These are phyloP conservation scores for Trichoderma citrinoviride DNA, from an alignment of 2,329 filamentous ascomycete species.

Conservation along the genomic window DNA sequence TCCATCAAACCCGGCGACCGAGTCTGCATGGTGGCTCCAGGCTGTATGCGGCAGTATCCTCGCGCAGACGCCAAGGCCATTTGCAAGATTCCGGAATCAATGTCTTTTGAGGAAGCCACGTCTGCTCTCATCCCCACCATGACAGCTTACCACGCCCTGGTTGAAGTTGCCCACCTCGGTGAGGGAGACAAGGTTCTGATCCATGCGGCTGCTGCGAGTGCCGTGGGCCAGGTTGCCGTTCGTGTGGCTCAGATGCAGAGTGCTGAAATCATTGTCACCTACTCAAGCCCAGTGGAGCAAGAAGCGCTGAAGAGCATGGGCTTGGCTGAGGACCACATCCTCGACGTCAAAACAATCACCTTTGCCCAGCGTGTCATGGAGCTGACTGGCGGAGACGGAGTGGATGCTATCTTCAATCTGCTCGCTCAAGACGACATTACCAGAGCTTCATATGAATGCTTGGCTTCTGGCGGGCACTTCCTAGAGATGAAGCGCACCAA, in stretches of 20 bases:
- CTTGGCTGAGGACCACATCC: conserved; percentile 34
- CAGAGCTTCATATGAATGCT: conserved; percentile 34
- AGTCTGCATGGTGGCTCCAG: conserved; percentile 21
- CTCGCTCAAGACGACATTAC: conserved; percentile 32
- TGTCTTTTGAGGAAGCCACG: conserved; percentile 37
- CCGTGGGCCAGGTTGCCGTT: conserved; percentile 34
- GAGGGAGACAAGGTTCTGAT: conserved; percentile 37
- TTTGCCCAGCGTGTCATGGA: conserved; percentile 33
- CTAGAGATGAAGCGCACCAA: conserved; percentile 39
- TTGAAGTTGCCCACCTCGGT: conserved; percentile 29
- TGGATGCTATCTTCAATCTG: conserved; percentile 38
- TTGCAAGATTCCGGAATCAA: conserved; percentile 35
- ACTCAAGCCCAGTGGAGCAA: conserved; percentile 31
- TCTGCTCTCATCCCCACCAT: conserved; percentile 34
- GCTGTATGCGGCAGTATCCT: conserved; percentile 21
- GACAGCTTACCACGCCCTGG: conserved; percentile 32
- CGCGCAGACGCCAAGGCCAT: not conserved
- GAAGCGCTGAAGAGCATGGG: conserved; percentile 30
- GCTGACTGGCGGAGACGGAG: conserved; percentile 31
- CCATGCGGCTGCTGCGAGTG: conserved; percentile 33
- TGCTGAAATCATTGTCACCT: conserved; percentile 28
- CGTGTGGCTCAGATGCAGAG: conserved; percentile 29
- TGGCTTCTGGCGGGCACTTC: conserved; percentile 36
- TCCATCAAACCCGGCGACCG: conserved; percentile 28
- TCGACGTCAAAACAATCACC: conserved; percentile 29